Base-by-base conservation (phyloP, 2,329 filamentous ascomycete species). In the Zymoseptoria tritici region DNA sequence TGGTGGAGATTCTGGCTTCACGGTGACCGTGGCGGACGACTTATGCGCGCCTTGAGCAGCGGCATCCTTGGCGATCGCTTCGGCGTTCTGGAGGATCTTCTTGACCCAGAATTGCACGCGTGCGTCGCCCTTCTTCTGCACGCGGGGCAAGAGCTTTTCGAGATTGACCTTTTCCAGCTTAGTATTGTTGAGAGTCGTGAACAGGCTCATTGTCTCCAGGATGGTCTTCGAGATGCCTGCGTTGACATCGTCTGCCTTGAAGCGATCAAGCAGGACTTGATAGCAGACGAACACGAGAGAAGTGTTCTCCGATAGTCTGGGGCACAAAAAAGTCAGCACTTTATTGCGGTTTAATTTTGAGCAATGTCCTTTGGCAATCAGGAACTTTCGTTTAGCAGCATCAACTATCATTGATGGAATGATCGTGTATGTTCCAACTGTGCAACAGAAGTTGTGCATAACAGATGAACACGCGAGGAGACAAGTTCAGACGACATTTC, bases 141-240 rank as follows among this genome's bases (percentile, higher is more conserved):
- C 83, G 8, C 83, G 80, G 62, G 83, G 83, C 49, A 85, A 79
- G 16, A 89, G 81, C 57, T 82, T 84, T 59, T 84, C 81, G 58
- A 91, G 82, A 68, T 88, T 88, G 49, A 85, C 82, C 61, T 82
- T 85, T 64, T 85, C 82, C 50, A 85, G 72, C 52, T 79, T 79
- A 61, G 81, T 84, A 64, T 81, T 83, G 54, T 80, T 83, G 50
- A 85, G 80, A 60, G 85, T 86, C 42, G 81, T 84, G 60, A 85
- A 84, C 58, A 80, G 76, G 4, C 84, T 81, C 71, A 90, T 80
- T 31, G 89, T 78, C 56, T 82, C 76, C 53, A 78, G 75, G n/a
- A 78, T 76, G 29, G 72, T 70, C 42, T 74, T 71, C 11, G 76
- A 64, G 8, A 81, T 65, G 19, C 69, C 60, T 42, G 78, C 73